Evolutionary conservation across 805 yeast genomes (phyloP).

Genomic region (Lipomyces lipofer): DNA sequence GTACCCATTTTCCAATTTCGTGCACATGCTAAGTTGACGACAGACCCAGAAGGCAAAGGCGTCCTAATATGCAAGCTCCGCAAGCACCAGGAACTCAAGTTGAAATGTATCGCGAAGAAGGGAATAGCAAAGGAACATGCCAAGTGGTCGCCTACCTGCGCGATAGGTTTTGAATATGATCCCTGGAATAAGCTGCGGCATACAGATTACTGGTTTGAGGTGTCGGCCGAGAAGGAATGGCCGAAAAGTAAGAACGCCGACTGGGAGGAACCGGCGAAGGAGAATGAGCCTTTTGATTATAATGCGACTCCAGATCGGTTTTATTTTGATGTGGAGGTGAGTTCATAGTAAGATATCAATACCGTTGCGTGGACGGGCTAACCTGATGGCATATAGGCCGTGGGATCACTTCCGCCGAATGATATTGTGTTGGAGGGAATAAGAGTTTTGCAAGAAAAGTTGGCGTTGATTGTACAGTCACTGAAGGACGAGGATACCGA

Average conservation of each 20-base stretch:
- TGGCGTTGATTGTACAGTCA: conserved; percentile 82
- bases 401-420: conserved; percentile 84
- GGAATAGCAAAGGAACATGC: conserved; percentile 72
- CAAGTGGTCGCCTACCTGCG: conserved; percentile 96
- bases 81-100: conserved; percentile 84
- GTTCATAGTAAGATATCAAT: background rate
- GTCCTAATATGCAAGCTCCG: conserved; percentile 88
- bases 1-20: background rate
- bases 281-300: conserved; percentile 80
- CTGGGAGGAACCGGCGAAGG: conserved; percentile 70
- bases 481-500: conserved; percentile 40
- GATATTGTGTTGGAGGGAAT: conserved; percentile 86
- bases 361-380: background rate
- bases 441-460: conserved; percentile 80
- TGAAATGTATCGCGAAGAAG: conserved; percentile 94
- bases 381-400: too few species aligned
- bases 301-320: conserved; percentile 77
- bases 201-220: conserved; percentile 96
- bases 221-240: conserved; percentile 87
- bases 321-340: conserved; percentile 76
- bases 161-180: conserved; percentile 94
- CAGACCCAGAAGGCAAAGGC: conserved; percentile 73
- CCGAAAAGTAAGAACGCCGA: conserved; percentile 85
- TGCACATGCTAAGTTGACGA: background rate
- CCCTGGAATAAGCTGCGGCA: conserved; percentile 98